Conservation (phyloP, 805 yeast species). For the Candida nonsorbophila region DNA sequence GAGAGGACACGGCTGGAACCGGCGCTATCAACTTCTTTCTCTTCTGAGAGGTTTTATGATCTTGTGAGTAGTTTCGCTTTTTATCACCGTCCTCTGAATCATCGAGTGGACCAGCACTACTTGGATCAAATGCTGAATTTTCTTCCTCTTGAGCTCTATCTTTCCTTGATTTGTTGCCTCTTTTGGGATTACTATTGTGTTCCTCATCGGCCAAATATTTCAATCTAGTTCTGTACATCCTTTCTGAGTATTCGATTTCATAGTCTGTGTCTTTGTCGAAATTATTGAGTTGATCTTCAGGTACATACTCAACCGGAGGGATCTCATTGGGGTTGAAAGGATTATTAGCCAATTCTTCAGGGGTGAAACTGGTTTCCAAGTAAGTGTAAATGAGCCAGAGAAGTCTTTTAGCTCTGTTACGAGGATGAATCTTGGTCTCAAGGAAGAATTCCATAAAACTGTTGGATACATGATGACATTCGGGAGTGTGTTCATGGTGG, state of each 20-base stretch:
- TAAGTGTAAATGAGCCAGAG: conserved; percentile 81
- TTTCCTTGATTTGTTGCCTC: conserved; percentile 24
- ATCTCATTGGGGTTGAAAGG: conserved; percentile 50
- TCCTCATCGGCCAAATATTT: conserved; percentile 36
- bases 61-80: conserved; percentile 2
- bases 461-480: conserved; percentile 15
- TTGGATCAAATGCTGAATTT: conserved; percentile 1
- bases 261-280: conserved; percentile 45
- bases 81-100: conserved; percentile 2
- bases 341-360: conserved; percentile 44
- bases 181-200: conserved; percentile 24
- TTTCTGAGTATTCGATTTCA: conserved; percentile 44
- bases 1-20: not conserved
- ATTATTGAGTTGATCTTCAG: conserved; percentile 16
- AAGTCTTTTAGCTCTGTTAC: conserved; percentile 64
- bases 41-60: conserved; percentile 1
- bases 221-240: conserved; percentile 42
- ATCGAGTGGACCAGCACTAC: not conserved
- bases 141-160: conserved; percentile 15
- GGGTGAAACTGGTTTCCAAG: conserved; percentile 63
- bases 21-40: conserved; percentile 1
- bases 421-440: conserved; percentile 54
- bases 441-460: conserved; percentile 73
- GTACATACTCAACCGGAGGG: conserved; percentile 30
- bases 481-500: conserved; percentile 15